Percentiles rank a stretch among this genome's conserved stretches.
Conservation (phyloP, 75 land plant species). For the Pinus tabuliformis region DNA sequence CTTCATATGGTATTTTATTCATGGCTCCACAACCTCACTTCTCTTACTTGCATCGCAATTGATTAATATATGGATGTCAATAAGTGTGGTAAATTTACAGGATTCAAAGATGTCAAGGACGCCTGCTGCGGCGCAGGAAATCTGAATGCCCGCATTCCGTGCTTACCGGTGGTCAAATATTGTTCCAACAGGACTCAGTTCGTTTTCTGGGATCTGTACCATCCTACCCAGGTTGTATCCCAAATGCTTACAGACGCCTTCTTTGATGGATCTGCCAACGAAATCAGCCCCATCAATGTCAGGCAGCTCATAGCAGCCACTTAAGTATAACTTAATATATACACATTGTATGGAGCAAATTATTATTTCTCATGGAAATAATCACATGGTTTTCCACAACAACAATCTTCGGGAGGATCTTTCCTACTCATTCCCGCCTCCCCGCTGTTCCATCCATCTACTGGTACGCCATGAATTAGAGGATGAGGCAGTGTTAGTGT, state of each 20-base stretch:
- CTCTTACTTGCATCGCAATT: too few relatives aligned
- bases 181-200: conserved; percentile 58
- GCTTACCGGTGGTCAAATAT: conserved; percentile 42
- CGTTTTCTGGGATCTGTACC: conserved; percentile 81
- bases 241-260: conserved; percentile 20
- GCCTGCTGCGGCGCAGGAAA: conserved; percentile 78
- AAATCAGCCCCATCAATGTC: conserved; percentile 47
- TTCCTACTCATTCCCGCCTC: too few relatives aligned
- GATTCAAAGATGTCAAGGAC: conserved; percentile 45
- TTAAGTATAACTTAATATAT: too few relatives aligned
- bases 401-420: too few relatives aligned
- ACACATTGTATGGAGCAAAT: too few relatives aligned
- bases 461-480: too few relatives aligned
- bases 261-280: conserved; percentile 36
- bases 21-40: too few relatives aligned
- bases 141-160: conserved; percentile 53
- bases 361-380: too few relatives aligned
- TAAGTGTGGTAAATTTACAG: conserved; percentile 23
- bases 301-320: conserved; percentile 25
- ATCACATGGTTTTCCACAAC: too few relatives aligned
- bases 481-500: too few relatives aligned
- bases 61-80: not conserved
- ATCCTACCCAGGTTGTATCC: conserved; percentile 58
- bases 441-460: too few relatives aligned
- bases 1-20: conserved; percentile 36